Evolutionary conservation across 495 filamentous ascomycete species (phyloP).

Genomic region (Bombardia bombarda): DNA sequence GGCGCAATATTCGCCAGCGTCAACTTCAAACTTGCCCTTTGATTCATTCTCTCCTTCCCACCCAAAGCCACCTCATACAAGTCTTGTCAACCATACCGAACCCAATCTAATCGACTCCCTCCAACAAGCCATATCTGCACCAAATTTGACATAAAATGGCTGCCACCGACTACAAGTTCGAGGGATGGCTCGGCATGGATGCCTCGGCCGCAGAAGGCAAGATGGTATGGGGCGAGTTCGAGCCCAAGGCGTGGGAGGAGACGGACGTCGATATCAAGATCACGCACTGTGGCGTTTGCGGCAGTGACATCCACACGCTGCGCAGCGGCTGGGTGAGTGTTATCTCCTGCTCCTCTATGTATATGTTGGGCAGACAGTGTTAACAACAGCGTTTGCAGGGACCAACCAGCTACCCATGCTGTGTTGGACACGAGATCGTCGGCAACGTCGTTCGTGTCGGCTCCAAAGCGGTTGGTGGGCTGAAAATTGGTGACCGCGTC

Average conservation of each 20-base stretch:
- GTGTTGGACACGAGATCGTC: constrained; percentile 81
- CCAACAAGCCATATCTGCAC: no score
- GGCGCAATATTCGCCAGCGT: no score
- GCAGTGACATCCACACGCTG: constrained; percentile 68
- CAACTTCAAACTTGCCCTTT: no score
- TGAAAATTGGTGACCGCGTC: constrained; percentile 75
- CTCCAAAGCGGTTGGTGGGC: constrained; percentile 37
- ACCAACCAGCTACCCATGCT: constrained; percentile 59
- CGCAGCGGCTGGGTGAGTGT: constrained; percentile 58
- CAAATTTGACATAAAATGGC: constrained; percentile 18
- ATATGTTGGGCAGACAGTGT: background rate
- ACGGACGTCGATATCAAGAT: constrained; percentile 73
- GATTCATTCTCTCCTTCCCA: no score
- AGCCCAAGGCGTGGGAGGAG: constrained; percentile 71
- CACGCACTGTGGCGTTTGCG: constrained; percentile 80
- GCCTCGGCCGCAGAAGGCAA: constrained; percentile 53
- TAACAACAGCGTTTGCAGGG: constrained; percentile 24
- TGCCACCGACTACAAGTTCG: constrained; percentile 44
- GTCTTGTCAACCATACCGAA: no score
- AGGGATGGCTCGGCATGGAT: constrained; percentile 74
- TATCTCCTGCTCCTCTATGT: no score
- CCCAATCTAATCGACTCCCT: no score
- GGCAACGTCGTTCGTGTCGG: constrained; percentile 68
- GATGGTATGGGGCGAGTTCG: constrained; percentile 62
- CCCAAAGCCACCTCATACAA: no score